A percentile compares a stretch with the other conserved stretches of the same genome.
Evolutionary conservation across 768 basidiomycete genomes (phyloP).

Genomic region (Serendipita sp.): DNA sequence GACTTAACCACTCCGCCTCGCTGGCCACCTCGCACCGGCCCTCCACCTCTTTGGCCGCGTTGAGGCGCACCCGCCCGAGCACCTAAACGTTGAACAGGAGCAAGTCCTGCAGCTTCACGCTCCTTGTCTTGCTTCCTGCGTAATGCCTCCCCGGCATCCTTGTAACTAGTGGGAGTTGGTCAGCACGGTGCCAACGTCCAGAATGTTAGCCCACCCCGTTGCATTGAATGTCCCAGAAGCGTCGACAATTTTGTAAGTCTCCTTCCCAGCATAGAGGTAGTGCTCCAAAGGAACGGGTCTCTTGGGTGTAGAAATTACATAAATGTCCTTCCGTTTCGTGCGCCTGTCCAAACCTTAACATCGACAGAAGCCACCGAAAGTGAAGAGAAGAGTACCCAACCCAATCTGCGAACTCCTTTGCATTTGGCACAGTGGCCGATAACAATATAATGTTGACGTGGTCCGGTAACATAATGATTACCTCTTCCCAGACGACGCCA

Average conservation of each 20-base stretch:
- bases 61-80: constrained; percentile 51
- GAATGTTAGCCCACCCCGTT: not conserved
- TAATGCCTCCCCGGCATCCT: constrained; percentile 75
- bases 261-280: constrained; percentile 86
- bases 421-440: constrained; percentile 95
- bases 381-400: constrained; percentile 54
- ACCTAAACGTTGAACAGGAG: constrained; percentile 69
- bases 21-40: constrained; percentile 24
- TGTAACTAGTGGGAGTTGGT: constrained; percentile 39
- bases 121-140: constrained; percentile 96
- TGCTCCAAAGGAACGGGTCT: constrained; percentile 95
- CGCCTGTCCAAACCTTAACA: constrained; percentile 35
- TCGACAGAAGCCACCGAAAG: not conserved
- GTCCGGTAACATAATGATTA: constrained; percentile 98
- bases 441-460: constrained; percentile 95
- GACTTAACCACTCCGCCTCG: constrained; percentile 18
- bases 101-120: constrained; percentile 82
- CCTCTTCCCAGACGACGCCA: constrained; percentile 99
- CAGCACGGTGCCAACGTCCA: constrained; percentile 4
- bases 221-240: constrained; percentile 46
- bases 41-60: constrained; percentile 33
- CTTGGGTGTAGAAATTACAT: constrained; percentile 93
- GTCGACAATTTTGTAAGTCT: constrained; percentile 85
- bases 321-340: constrained; percentile 98
- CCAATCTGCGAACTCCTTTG: constrained; percentile 97